Evolutionary conservation across 768 basidiomycete genomes (phyloP).

Genomic region (Chlorophyllum brunneum): DNA sequence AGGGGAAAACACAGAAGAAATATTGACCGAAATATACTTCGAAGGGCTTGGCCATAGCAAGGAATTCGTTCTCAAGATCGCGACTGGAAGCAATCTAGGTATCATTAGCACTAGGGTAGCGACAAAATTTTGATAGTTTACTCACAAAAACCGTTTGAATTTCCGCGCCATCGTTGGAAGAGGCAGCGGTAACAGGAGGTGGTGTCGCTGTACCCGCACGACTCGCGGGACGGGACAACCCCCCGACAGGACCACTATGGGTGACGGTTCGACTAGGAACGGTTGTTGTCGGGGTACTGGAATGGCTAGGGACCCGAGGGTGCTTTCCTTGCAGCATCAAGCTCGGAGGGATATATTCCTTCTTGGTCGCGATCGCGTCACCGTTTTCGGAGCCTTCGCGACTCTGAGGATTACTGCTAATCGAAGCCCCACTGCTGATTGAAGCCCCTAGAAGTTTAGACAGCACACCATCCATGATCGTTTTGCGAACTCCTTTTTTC

Average conservation of each 20-base stretch:
- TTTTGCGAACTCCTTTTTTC: constrained; percentile 83
- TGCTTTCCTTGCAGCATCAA: constrained; percentile 54
- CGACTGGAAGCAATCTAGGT: constrained; percentile 76
- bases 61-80: constrained; percentile 86
- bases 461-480: constrained; percentile 79
- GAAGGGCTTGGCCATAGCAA: constrained; percentile 72
- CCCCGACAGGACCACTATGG: constrained; percentile 27
- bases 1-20: neutral
- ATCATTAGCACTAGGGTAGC: neutral
- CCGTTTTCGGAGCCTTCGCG: constrained; percentile 60
- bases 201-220: constrained; percentile 50
- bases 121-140: constrained; percentile 8
- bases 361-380: constrained; percentile 37
- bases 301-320: constrained; percentile 37
- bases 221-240: constrained; percentile 54
- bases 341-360: constrained; percentile 76
- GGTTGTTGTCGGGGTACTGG: constrained; percentile 33
- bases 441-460: constrained; percentile 54
- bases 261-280: constrained; percentile 38
- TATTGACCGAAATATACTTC: constrained; percentile 45
- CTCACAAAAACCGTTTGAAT: constrained; percentile 70
- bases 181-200: constrained; percentile 29
- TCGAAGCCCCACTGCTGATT: too few species aligned
- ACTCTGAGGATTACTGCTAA: constrained; percentile 42
- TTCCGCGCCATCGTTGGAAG: constrained; percentile 38